Evolutionary conservation across 129 eudicot genomes (phyloP), one percentile per base, ranked within the genome.

Genomic region (Ambrosia artemisiifolia): DNA sequence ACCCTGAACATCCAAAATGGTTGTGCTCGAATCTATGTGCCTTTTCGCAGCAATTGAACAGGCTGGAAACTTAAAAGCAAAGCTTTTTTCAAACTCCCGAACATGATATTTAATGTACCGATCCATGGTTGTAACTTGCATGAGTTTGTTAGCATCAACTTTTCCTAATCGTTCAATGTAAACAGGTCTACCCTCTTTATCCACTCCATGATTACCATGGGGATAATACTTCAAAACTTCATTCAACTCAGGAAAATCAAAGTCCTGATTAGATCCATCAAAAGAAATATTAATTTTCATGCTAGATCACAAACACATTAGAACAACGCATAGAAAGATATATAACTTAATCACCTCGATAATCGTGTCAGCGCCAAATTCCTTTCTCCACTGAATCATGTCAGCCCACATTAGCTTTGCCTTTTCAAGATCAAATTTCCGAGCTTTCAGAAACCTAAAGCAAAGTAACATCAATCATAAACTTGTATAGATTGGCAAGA

Each of bases 81-180:
- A 87, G 30, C 74, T 78, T 74, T 77, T 92, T 80, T 92, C 98
- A 55, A 92, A 92, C 79, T 88, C 98, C 8, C 84, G 69, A 18
- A 92, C 98, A 62, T 92, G 98, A 84, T 92, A 92, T 77, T 77
- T 89, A 42, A 92, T 59, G 54, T 87, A 92, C 9, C 98, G 90
- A 53, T 92, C 98, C 92, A 92, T 83, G 65, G 85, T 87, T 28
- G 98, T 92, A 35, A 85, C 98, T 87, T 92, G 96, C 98, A 92
- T 89, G 19, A 92, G 95, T 71, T 89, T 92, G 88, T 79, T 85
- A 10, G 98, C 84, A 47, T 92, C 98, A 69, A 92, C 96, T 75
- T 85, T 89, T 54, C 98, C 98, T 67, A 92, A 76, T 64, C 91
- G 83, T 81, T 92, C 98, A 70, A 92, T 89, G 83, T 92, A 92